These are phyloP conservation scores for Kodamaea anthophila DNA, from an alignment of 1,139 yeast genomes.

Conservation along the genomic window DNA sequence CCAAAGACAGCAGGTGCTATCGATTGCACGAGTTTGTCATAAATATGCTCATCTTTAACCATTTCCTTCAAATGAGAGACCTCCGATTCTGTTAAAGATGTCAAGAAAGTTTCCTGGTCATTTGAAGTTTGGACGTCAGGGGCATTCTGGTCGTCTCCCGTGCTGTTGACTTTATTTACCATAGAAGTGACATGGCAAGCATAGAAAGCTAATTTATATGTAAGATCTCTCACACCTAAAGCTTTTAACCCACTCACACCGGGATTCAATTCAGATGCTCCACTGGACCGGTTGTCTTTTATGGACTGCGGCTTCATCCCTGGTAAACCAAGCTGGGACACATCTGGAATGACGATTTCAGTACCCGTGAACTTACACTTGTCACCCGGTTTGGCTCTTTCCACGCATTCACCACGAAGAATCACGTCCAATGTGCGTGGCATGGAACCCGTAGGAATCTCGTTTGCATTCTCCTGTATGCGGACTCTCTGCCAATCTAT, in stretches of 20 bases:
- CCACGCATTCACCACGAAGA: conserved; percentile 90
- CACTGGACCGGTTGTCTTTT: conserved; percentile 48
- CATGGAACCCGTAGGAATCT: conserved; percentile 98
- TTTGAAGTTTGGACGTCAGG: conserved; percentile 33
- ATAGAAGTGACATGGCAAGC: conserved; percentile 80
- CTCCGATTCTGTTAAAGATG: conserved; percentile 76
- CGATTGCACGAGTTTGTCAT: conserved; percentile 79
- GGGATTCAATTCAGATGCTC: conserved; percentile 67
- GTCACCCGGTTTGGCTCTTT: conserved; percentile 97
- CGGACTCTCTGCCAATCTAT: conserved; percentile 97
- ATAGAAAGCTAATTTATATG: conserved; percentile 84
- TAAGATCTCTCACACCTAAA: conserved; percentile 89
- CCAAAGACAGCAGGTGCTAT: conserved; percentile 98
- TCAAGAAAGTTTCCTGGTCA: conserved; percentile 76
- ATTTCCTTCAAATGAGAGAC: conserved; percentile 78
- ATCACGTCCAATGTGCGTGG: conserved; percentile 95
- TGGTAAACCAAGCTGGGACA: conserved; percentile 91
- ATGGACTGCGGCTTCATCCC: conserved; percentile 88
- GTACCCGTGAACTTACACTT: conserved; percentile 93
- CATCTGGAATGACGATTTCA: conserved; percentile 92
- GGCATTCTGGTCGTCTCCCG: conserved; percentile 23
- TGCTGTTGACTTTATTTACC: conserved; percentile 42
- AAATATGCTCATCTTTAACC: conserved; percentile 87
- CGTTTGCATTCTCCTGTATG: conserved; percentile 91
- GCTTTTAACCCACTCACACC: conserved; percentile 85